These are phyloP conservation scores for Pythium plurisporium DNA, from an alignment of 352 stramenopile species.

Conservation along the genomic window DNA sequence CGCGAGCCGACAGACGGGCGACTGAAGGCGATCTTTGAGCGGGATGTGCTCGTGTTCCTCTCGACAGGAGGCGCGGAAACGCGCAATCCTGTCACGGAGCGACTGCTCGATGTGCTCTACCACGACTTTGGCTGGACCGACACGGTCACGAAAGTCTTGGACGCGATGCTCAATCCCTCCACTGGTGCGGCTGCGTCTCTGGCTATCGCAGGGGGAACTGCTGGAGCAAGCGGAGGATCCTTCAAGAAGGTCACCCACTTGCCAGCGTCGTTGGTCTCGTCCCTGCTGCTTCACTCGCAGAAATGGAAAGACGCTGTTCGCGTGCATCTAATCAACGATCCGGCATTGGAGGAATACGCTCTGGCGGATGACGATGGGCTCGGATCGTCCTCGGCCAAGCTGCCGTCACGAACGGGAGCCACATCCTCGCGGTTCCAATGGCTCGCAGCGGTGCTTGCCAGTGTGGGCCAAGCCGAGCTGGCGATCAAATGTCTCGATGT, in stretches of 20 bases:
- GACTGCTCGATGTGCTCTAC: conserved; percentile 39
- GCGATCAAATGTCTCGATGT: conserved; percentile 63
- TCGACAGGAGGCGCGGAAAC: conserved; percentile 36
- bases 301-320: conserved; percentile 55
- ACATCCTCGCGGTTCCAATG: conserved; percentile 35
- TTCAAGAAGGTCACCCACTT: conserved; percentile 42
- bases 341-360: conserved; percentile 67
- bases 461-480: conserved; percentile 47
- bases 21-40: conserved; percentile 55
- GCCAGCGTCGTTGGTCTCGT: conserved; percentile 33
- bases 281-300: conserved; percentile 48
- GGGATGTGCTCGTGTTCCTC: conserved; percentile 54
- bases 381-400: conserved; percentile 35
- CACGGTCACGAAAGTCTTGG: conserved; percentile 40
- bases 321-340: conserved; percentile 43
- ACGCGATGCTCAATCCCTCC: conserved; percentile 28
- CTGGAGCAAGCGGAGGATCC: conserved; percentile 19
- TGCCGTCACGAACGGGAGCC: conserved; percentile 48
- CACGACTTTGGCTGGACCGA: conserved; percentile 58
- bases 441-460: conserved; percentile 42
- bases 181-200: neutral
- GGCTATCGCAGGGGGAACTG: neutral
- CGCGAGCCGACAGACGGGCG: conserved; percentile 17
- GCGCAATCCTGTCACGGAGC: conserved; percentile 42
- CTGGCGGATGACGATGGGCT: conserved; percentile 34